Conservation (phyloP, 768 basidiomycete species). For the Tylopilus vinaceipallidus region DNA sequence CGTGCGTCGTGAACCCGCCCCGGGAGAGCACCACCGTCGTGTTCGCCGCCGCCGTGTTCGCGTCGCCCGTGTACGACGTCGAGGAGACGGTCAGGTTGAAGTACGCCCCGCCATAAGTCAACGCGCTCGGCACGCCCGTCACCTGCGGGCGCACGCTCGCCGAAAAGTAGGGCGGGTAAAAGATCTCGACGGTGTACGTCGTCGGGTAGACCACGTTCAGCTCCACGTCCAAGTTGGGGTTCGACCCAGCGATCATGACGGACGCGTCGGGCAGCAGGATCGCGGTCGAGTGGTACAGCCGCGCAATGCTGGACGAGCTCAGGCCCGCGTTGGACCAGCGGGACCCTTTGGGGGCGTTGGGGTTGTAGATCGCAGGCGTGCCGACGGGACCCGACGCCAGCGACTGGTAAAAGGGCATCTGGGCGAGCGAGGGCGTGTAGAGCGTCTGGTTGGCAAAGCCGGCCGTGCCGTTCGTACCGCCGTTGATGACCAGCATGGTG, state of each 20-base stretch:
- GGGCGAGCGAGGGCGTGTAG: conserved; percentile 34
- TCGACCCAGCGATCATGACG: conserved; percentile 87
- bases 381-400: conserved; percentile 79
- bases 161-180: conserved; percentile 89
- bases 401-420: conserved; percentile 71
- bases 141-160: conserved; percentile 66
- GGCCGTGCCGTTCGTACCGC: conserved; percentile 82
- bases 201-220: conserved; percentile 63
- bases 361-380: conserved; percentile 83
- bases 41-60: conserved; percentile 70
- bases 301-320: conserved; percentile 58
- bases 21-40: conserved; percentile 77
- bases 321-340: conserved; percentile 75
- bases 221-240: conserved; percentile 87
- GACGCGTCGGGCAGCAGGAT: conserved; percentile 87
- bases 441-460: conserved; percentile 70
- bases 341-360: conserved; percentile 62
- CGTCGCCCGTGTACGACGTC: conserved; percentile 61
- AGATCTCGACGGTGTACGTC: conserved; percentile 79
- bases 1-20: conserved; percentile 83
- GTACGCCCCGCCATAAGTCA: conserved; percentile 79
- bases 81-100: conserved; percentile 76
- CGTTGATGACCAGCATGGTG: conserved; percentile 78
- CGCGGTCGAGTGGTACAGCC: conserved; percentile 90
- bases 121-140: conserved; percentile 62